Evolutionary conservation across 2,329 filamentous ascomycete genomes (phyloP).

Genomic region (Aspergillus oerlinghausenensis): DNA sequence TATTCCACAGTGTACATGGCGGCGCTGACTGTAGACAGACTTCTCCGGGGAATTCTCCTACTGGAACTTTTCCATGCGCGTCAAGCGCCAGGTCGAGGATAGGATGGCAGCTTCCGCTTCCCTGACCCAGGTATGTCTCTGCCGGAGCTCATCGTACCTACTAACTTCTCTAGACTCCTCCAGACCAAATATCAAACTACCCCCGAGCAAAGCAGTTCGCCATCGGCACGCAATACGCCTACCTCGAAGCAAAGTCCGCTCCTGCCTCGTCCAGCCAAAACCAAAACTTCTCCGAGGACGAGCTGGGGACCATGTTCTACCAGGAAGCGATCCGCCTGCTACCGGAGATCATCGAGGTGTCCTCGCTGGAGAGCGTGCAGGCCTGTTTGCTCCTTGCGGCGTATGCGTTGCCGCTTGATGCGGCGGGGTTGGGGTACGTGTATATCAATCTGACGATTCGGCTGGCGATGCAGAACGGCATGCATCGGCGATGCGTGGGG

Average conservation of each 20-base stretch:
- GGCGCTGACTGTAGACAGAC: conserved; percentile 27
- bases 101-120: conserved; percentile 13
- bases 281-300: conserved; percentile 38
- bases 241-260: conserved; percentile 37
- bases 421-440: conserved; percentile 48
- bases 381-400: conserved; percentile 50
- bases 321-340: conserved; percentile 47
- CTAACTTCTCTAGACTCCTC: conserved; percentile 17
- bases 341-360: conserved; percentile 49
- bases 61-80: conserved; percentile 51
- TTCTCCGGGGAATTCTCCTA: conserved; percentile 52
- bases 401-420: conserved; percentile 49
- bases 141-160: fast-evolving
- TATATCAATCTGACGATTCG: conserved; percentile 50
- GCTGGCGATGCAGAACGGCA: conserved; percentile 52
- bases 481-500: conserved; percentile 47
- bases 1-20: not conserved
- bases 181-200: conserved; percentile 30
- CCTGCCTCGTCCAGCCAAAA: not conserved
- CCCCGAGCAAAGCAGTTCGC: conserved; percentile 48
- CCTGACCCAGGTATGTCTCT: not conserved
- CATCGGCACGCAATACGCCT: conserved; percentile 50
- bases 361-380: conserved; percentile 51
- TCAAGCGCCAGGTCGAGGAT: conserved; percentile 48
- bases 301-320: conserved; percentile 49